Conservation (phyloP, 352 stramenopile genomes). For the Elongisporangium prolatum region DNA sequence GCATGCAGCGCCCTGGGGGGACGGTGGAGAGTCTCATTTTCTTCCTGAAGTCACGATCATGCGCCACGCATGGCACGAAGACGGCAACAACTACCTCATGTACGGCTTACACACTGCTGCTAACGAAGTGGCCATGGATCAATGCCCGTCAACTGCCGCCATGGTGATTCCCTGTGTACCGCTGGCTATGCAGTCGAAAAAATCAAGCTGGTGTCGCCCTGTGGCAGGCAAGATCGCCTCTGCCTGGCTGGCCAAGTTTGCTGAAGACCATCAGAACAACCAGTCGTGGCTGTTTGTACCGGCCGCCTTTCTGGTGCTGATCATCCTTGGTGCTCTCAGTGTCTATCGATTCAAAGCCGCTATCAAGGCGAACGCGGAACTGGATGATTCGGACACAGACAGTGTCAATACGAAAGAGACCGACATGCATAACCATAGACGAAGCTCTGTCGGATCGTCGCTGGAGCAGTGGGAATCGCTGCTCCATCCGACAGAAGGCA, state of each 20-base stretch:
- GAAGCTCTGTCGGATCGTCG: neutral
- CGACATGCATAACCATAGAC: neutral
- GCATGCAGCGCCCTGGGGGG: constrained; percentile 51
- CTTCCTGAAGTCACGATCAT: constrained; percentile 44
- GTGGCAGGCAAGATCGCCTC: constrained; percentile 26
- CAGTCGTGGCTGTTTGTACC: constrained; percentile 58
- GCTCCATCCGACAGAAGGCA: neutral
- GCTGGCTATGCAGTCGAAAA: constrained; percentile 15
- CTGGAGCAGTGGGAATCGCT: neutral
- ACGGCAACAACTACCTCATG: constrained; percentile 32
- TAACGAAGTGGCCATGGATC: constrained; percentile 37
- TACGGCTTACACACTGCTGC: constrained; percentile 46
- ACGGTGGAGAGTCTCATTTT: constrained; percentile 42
- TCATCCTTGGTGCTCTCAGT: constrained; percentile 35
- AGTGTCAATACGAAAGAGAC: neutral
- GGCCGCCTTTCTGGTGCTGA: constrained; percentile 44
- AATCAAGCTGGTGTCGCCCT: constrained; percentile 33
- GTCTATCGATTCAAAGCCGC: constrained; percentile 49
- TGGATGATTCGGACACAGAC: constrained; percentile 11
- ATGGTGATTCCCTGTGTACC: constrained; percentile 60
- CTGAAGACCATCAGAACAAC: constrained; percentile 40
- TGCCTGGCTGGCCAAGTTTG: constrained; percentile 52
- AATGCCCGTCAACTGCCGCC: constrained; percentile 40
- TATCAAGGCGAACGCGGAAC: neutral
- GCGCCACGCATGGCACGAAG: constrained; percentile 42